Base-by-base conservation (phyloP, 331 rosid genomes). In the Erythrophleum ivorense region DNA sequence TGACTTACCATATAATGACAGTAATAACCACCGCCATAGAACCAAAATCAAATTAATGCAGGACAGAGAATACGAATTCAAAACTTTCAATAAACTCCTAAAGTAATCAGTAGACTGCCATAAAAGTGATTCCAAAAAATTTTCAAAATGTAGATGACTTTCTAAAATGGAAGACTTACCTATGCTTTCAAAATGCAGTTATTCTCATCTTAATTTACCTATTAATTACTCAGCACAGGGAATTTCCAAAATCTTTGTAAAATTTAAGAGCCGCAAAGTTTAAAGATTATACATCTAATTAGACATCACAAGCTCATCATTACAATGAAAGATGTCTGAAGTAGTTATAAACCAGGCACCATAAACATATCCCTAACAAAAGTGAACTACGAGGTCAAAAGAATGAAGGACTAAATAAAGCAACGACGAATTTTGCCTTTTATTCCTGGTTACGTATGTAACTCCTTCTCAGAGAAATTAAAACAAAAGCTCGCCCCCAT, bases 291-390 rank as follows among this genome's bases (percentile, higher is more conserved):
- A 82, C 79, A 65, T 64, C 48, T 53, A 71, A 49, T 48, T 3
- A 75, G 43, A 40, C 48, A 29, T 74, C 80, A 62, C 55, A 77
- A 59, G 31, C 78, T 83, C 80, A 34, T 34, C 80, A 73, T 24
- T 57, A 43, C 34, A 78, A 78, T 59, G 11, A 83, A 73, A 52
- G 62, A 43, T 46, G 45, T 76, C 36, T 12, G 54, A 45, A 54
- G 66, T 31, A 62, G 36, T 69, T 36, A 46, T 21, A 78, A 77
- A 78, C 48, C 65, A 57, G 50, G 33, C 68, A 81, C 49, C 81
- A 60, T 77, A 81, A 80, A 75, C 57, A 72, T 65, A 71, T 50
- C 74, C 71, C 19, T 70, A 85, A 43, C 69, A 55, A 63, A n/a
- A 38, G 43, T 40, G 78, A 78, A 62, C 15, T 31, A 45, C 41